Percentiles rank a stretch among this genome's conserved stretches.
Conservation (phyloP, 768 basidiomycete genomes). For the Piloderma croceum region DNA sequence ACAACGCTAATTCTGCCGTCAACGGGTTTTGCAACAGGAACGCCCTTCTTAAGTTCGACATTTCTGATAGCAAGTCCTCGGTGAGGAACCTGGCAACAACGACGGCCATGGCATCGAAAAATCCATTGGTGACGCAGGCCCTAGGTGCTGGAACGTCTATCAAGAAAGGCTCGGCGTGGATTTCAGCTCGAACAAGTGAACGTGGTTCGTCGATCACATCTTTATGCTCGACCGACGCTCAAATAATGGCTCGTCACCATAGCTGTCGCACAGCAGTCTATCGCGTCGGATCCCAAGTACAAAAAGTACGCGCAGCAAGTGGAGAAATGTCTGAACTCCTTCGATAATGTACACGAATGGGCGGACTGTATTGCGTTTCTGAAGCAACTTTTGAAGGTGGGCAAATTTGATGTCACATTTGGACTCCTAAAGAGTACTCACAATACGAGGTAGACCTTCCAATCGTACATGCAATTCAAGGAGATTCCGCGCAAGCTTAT, state of each 20-base stretch:
- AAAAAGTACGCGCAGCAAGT: slow-evolving; percentile 91
- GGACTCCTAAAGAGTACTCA: slow-evolving; percentile 4
- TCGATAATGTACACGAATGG: slow-evolving; percentile 98
- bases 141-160: neutral
- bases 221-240: too few species aligned
- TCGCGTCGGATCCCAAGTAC: slow-evolving; percentile 83
- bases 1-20: too few species aligned
- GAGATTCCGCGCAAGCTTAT: slow-evolving; percentile 93
- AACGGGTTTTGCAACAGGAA: too few species aligned
- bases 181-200: slow-evolving; percentile 41
- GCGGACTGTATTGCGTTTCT: slow-evolving; percentile 98
- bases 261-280: slow-evolving; percentile 50
- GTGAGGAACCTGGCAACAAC: neutral
- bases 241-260: slow-evolving; percentile 2
- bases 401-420: slow-evolving; percentile 11
- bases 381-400: slow-evolving; percentile 86
- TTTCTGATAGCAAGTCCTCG: too few species aligned
- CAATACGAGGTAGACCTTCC: slow-evolving; percentile 61
- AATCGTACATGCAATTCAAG: slow-evolving; percentile 90
- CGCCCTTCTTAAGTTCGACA: too few species aligned
- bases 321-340: slow-evolving; percentile 87
- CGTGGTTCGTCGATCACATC: slow-evolving; percentile 37
- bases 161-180: slow-evolving; percentile 33
- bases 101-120: neutral
- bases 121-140: neutral